A percentile compares a stretch with the other conserved stretches of the same genome.
These are phyloP conservation scores for Tylopilus rubrobrunneus DNA, from an alignment of 768 basidiomycete genomes.

Conservation along the genomic window DNA sequence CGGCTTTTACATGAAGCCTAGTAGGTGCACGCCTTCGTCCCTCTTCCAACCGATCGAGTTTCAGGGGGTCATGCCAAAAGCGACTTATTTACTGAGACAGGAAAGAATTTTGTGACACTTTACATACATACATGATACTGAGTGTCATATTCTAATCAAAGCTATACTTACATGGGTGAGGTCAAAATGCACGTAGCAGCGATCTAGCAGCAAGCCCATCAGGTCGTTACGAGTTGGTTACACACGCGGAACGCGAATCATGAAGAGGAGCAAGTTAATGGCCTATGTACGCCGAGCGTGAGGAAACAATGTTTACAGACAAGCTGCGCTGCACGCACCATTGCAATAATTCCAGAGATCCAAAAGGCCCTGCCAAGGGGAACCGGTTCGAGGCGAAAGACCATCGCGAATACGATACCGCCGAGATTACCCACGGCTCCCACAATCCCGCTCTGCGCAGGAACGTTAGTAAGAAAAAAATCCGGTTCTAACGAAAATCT, in stretches of 20 bases:
- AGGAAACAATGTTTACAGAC: not conserved
- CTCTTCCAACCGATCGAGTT: too few species aligned
- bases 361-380: slow-evolving; percentile 30
- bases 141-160: too few species aligned
- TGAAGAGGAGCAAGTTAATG: slow-evolving; percentile 3
- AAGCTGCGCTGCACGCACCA: slow-evolving; percentile 19
- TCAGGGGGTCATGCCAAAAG: too few species aligned
- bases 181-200: not conserved
- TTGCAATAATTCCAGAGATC: slow-evolving; percentile 43
- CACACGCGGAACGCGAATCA: slow-evolving; percentile 11
- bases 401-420: slow-evolving; percentile 45
- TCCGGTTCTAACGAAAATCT: not conserved
- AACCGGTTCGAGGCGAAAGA: slow-evolving; percentile 18
- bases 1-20: too few species aligned
- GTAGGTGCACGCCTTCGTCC: too few species aligned
- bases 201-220: not conserved
- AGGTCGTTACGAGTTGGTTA: not conserved
- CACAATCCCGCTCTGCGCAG: slow-evolving; percentile 34
- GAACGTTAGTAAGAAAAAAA: not conserved
- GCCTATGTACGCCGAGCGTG: not conserved
- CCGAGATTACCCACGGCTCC: slow-evolving; percentile 40
- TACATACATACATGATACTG: too few species aligned
- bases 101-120: too few species aligned
- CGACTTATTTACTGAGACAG: too few species aligned
- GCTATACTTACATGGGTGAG: not conserved